Evolutionary conservation across 2,329 filamentous ascomycete species (phyloP), one percentile per base, ranked within the genome.

Genomic region (Knoxdaviesia proteae): DNA sequence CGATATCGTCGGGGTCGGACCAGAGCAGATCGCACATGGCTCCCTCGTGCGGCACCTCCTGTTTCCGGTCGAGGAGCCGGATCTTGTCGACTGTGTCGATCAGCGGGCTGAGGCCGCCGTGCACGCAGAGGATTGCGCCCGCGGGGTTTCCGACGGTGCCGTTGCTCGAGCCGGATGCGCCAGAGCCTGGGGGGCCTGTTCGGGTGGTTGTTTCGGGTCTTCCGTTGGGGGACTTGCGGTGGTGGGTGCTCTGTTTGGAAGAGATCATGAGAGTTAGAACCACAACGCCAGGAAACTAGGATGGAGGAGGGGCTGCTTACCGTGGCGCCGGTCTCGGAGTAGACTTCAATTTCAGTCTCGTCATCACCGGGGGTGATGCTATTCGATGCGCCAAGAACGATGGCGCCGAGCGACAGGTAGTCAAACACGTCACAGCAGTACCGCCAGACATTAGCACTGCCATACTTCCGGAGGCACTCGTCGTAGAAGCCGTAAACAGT

Each of bases 401-500:
- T 77, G 39, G 87, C 87, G 42, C 84, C 86, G 5, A 94, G 73
- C 5, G 87, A 84, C 29, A 98, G 75, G 58, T 94, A 96, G 62
- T 98, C 88, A 56, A 98, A 98, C 4, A 96, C 82, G 53, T 98
- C 90, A 61, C 87, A 94, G 64, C 87, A 98, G 56, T 94, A 88
- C 43, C 84, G 73, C 88, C 88, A 96, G 1, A 96, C 88, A 53
- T 94, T 96, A 35, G 88, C 87, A 55, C 81, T 93, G 47, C 88
- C 88, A 55, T 96, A 96, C 62, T 96, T 96, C 43, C 88, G 72
- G 48, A 94, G 68, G 54, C 88, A 96, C 63, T 96, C 88, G 55
- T 96, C 88, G 64, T 96, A 96, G 64, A 96, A 96, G 48, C 88
- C 88, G 58, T 96, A 96, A 9, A 96, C 88, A 5, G 84, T 93